Percentiles rank a stretch among this genome's conserved stretches.
Conservation (phyloP, 805 yeast species). For the Sungouiella blattae region DNA sequence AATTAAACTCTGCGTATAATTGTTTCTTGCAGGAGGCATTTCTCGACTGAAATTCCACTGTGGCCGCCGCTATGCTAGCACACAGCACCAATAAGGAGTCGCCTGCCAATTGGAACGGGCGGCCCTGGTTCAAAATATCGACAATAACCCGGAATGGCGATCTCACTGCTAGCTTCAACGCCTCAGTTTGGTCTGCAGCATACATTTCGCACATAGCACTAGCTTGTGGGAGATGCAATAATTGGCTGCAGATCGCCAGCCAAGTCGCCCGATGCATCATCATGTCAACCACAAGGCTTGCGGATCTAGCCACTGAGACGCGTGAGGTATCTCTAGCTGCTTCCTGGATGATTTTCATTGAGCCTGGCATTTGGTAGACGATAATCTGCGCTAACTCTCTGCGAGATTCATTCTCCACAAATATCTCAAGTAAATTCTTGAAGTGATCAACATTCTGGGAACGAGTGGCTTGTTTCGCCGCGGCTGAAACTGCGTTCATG, state of each 20-base stretch:
- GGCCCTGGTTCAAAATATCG: slow-evolving; percentile 13
- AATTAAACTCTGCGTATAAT: slow-evolving; percentile 11
- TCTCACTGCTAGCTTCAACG: slow-evolving; percentile 7
- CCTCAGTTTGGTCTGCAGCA: not conserved
- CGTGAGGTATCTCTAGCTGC: no score
- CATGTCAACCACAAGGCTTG: not conserved
- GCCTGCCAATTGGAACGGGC: not conserved
- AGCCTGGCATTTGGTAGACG: no score
- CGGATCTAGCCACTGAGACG: no score
- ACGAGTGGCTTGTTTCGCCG: no score
- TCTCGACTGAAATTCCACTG: not conserved
- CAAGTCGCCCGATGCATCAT: not conserved
- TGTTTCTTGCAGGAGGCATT: not conserved
- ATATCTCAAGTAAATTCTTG: no score
- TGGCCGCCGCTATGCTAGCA: not conserved
- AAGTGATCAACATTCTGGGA: no score
- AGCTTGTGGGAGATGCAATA: not conserved
- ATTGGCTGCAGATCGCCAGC: not conserved
- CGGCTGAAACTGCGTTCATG: no score
- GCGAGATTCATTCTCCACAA: no score
- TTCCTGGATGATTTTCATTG: no score
- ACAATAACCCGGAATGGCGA: slow-evolving; percentile 10
- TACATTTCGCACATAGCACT: not conserved
- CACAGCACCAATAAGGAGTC: not conserved
- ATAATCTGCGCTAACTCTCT: no score